Percentiles rank a stretch among this genome's conserved stretches.
Conservation (phyloP, 495 filamentous ascomycete genomes). For the Chaetomium fimeti region DNA sequence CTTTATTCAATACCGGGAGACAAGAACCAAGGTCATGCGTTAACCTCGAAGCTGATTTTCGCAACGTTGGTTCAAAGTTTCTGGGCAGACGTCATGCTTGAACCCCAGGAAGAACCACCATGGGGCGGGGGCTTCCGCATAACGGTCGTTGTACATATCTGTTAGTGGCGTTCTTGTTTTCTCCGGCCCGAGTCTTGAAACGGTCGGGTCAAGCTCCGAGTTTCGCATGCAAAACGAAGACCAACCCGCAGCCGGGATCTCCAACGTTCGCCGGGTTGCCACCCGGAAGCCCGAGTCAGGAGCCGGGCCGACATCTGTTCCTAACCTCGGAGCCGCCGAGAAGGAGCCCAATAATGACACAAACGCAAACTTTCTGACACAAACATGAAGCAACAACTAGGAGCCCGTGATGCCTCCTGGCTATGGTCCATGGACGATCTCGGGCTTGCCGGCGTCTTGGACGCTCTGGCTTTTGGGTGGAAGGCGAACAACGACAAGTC, state of each 20-base stretch:
- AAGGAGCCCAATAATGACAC: background rate
- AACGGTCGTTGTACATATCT: background rate
- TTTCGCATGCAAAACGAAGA: slow-evolving; percentile 8
- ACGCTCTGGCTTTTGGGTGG: no score
- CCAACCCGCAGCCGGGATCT: background rate
- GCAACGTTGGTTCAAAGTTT: no score
- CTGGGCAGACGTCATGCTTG: no score
- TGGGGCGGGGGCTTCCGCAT: background rate
- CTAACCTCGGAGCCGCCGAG: background rate
- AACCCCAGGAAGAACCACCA: no score
- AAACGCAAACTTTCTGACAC: background rate
- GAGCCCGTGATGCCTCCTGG: background rate
- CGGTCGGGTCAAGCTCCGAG: background rate
- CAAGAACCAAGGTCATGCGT: no score
- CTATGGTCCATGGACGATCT: background rate
- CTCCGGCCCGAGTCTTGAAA: slow-evolving; percentile 1
- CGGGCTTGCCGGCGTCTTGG: background rate
- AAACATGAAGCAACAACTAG: background rate
- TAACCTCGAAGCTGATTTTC: no score
- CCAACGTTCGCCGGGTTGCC: background rate
- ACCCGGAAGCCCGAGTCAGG: slow-evolving; percentile 10
- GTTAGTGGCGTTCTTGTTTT: no score
- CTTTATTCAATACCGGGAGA: no score
- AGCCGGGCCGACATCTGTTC: background rate
- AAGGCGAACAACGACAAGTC: no score